Base-by-base conservation (phyloP, 2,329 filamentous ascomycete genomes). In the Aureobasidium sp. region DNA sequence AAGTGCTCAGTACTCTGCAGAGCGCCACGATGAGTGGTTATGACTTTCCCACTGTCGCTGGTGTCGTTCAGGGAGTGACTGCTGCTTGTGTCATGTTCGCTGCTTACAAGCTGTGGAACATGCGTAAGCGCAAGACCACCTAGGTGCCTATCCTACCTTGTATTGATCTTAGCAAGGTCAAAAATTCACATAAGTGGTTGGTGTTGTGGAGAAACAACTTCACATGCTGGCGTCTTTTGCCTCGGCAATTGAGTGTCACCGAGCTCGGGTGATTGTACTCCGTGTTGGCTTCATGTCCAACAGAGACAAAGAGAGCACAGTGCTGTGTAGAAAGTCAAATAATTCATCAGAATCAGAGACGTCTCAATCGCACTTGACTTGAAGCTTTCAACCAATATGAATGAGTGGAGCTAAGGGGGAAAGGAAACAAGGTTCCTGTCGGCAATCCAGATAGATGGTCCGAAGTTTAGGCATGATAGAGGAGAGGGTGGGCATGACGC, bases 1-100 rank as follows among this genome's bases (percentile, higher is more conserved):
- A 67, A 5, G 2, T 68, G 5, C 70, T 67, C 44, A 69, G 70
- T 0, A 68, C 63, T 15, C 44, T 68, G 2, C 68, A 72, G 59
- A 73, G 70, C 48, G 71, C 70, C 10, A 69, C 68, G 2, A 73
- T 73, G 71, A 69, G 68, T 5, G 71, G 70, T 5, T 72, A 69
- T 34, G 70, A 71, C 5, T 69, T 9, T 3, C 61, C 66, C 37
- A 46, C 66, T 56, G 69, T 67, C 26, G 66, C 65, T 17, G 67
- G 66, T 1, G 59, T 64, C 10, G 67, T 66, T 6, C 67, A 68
- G 41, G 68, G 63, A 12, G 23, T 5, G 15, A 8, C 37, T 32
- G 26, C 23, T 34, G 46, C 42, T 17, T n/a, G 23, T 36, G n/a
- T 10, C 9, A 6, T 34, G 0, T 34, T 46, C 7, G 27, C 27